phyloP scores from a whole-genome alignment of 345 rosid species.

The Eucalyptus melliodora region DNA sequence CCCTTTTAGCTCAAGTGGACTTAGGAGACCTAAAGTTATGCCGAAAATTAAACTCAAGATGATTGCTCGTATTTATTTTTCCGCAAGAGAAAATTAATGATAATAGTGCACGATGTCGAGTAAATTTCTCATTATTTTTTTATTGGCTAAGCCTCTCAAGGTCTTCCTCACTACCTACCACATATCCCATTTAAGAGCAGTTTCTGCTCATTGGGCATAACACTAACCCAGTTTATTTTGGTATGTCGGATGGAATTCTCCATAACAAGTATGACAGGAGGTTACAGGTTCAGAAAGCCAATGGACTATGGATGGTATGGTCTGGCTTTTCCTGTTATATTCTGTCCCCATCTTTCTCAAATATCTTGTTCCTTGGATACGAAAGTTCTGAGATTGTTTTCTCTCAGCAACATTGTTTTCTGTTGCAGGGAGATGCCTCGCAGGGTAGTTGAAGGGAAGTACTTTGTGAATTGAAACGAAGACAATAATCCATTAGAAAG shows the following conservation, averaged over 20 bases:
- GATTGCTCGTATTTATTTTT: background rate
- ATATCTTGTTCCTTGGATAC: background rate
- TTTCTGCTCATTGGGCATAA: background rate
- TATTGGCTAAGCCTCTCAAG: background rate
- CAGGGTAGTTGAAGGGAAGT: slow-evolving; percentile 5
- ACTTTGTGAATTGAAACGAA: slow-evolving; percentile 3
- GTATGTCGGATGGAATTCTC: slow-evolving; percentile 67
- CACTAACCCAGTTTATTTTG: background rate
- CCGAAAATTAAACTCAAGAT: background rate
- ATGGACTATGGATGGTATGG: slow-evolving; percentile 56
- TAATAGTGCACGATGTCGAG: slow-evolving; percentile 33
- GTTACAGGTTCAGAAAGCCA: slow-evolving; percentile 81
- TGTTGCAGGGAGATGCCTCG: slow-evolving; percentile 39
- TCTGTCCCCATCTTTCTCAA: background rate
- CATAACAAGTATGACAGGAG: slow-evolving; percentile 70
- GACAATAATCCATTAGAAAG: background rate
- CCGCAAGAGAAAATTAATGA: too few species aligned
- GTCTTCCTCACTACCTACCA: background rate
- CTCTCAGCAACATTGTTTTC: background rate
- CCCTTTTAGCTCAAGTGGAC: background rate
- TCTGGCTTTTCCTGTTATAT: background rate
- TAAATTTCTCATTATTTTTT: background rate
- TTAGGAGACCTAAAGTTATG: background rate
- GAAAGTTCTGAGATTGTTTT: background rate
- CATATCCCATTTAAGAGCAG: background rate